A percentile compares a stretch with the other conserved stretches of the same genome.
phyloP scores from a whole-genome alignment of 2,329 filamentous ascomycete species.

The Neonectria ditissima region DNA sequence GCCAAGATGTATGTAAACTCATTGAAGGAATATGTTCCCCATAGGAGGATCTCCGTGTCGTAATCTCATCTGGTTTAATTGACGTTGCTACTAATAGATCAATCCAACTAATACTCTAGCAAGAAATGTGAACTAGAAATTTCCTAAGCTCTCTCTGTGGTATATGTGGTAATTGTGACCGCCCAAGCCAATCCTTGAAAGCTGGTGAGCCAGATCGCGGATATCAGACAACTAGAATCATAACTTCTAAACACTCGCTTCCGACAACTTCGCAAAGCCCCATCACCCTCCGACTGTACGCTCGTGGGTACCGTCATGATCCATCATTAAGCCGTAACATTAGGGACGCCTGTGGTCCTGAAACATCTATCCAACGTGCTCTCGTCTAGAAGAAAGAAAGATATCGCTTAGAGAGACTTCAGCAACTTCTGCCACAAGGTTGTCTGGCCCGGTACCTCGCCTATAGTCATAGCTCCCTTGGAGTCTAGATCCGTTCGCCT shows the following conservation, averaged over 20 bases:
- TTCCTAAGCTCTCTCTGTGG: neutral
- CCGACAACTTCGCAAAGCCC: neutral
- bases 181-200: neutral
- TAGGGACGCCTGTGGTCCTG: neutral
- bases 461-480: slow-evolving; percentile 49
- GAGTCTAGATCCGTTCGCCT: slow-evolving; percentile 67
- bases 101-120: neutral
- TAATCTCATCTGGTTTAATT: neutral
- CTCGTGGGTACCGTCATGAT: neutral
- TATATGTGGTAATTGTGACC: neutral
- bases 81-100: neutral
- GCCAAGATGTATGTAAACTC: neutral
- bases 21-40: neutral
- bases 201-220: neutral
- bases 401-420: slow-evolving; percentile 52
- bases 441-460: slow-evolving; percentile 41
- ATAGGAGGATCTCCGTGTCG: neutral
- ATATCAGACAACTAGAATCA: neutral
- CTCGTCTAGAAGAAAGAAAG: neutral
- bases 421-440: slow-evolving; percentile 59
- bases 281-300: neutral
- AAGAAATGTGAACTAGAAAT: neutral
- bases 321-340: neutral
- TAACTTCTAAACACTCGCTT: neutral
- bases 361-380: neutral